Evolutionary conservation across 495 filamentous ascomycete species (phyloP), one percentile per base, ranked within the genome.

Genomic region (Antarctomyces pellizariae): DNA sequence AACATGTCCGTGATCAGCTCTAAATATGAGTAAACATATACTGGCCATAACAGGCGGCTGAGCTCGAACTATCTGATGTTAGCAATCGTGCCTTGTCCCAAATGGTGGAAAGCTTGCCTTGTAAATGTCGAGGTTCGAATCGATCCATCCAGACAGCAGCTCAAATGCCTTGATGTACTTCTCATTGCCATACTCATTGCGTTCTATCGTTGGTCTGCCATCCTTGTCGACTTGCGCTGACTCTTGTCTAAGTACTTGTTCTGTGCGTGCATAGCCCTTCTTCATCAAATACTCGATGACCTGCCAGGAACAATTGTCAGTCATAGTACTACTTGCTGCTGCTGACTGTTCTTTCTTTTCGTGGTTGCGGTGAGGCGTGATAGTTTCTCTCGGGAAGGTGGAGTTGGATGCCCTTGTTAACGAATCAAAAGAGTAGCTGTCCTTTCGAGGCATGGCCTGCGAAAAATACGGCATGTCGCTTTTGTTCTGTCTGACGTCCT

Each of bases 201-300:
- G 50, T 3, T 42, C 35, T 7, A 52, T 54, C n/a, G 80, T 56
- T 5, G 75, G 74, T 22, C 64, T 56, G 16, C 77, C 78, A 36
- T 84, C 74, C 21, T 68, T 66, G 31, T 80, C 76, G 24, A 75
- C 58, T 34, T 72, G 63, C 2, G 64, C 66, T n/a, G 82, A 89
- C 41, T 97, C 86, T 47, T 76, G 69, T 8, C 89, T 69, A 23
- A 97, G 72, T 54, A 80, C 82, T 8, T 84, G 77, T 43, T 97
- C 86, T 1, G 86, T 95, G 13, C 73, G 68, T 24, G 62, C 77
- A 46, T 93, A 97, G 1, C 86, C 86, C 42, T 93, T 93, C 50
- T 97, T 97, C 25, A 73, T 66, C 7, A 97, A 54, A 46, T 97
- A 97, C 38, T 97, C 86, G 12, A 92, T 86, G 17, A 97, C 82